Evolutionary conservation across 1,284 basidiomycete species (phyloP).

Genomic region (Microbotryomycetes sp.): DNA sequence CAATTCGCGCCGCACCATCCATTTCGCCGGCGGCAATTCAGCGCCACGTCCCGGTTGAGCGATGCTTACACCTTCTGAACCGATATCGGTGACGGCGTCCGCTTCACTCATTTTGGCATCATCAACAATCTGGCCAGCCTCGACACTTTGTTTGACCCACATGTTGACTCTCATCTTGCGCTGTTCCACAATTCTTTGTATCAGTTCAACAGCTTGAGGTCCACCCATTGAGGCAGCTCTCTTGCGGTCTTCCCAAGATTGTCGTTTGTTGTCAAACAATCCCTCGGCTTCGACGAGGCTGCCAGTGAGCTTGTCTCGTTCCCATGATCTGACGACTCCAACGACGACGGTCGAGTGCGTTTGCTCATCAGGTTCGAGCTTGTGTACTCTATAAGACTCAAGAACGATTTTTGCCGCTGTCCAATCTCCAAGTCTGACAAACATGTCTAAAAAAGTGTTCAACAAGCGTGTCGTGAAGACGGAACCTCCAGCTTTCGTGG

Average conservation of each 20-base stretch:
- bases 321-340: conserved; percentile 24
- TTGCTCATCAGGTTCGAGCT: conserved; percentile 14
- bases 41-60: background rate
- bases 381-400: conserved; percentile 25
- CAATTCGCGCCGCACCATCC: conserved; percentile 17
- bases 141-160: background rate
- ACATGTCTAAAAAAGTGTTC: background rate
- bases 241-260: background rate
- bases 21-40: background rate
- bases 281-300: background rate
- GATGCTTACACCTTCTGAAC: background rate
- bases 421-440: conserved; percentile 8
- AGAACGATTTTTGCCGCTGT: conserved; percentile 17
- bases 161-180: conserved; percentile 14
- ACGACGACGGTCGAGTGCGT: conserved; percentile 29
- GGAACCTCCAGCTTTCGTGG: background rate
- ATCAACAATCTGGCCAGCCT: background rate
- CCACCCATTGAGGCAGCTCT: background rate
- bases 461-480: background rate
- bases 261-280: background rate
- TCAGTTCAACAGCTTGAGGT: conserved; percentile 5
- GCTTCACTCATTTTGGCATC: background rate
- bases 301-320: conserved; percentile 9
- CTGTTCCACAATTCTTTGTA: conserved; percentile 15
- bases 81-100: background rate